These are phyloP conservation scores for Rhododendron ovatum DNA, from an alignment of 148 eudicot species.

Conservation along the genomic window DNA sequence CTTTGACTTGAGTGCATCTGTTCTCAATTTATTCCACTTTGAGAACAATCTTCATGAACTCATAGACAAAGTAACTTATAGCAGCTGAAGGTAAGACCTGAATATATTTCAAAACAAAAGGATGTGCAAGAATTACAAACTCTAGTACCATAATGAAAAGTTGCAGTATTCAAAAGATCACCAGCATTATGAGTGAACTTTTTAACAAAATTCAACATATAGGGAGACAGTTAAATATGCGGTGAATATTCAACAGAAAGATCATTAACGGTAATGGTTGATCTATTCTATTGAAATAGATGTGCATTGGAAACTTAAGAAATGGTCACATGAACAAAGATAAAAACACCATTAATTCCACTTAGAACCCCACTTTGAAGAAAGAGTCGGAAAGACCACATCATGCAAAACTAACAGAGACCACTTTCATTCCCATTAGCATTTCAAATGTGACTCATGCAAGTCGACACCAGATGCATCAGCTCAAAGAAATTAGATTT, in stretches of 20 bases:
- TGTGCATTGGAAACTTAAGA: neutral
- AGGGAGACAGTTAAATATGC: neutral
- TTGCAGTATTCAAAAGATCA: neutral
- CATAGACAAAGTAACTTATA: slow-evolving; percentile 63
- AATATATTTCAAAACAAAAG: slow-evolving; percentile 14
- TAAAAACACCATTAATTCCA: neutral
- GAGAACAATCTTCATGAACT: slow-evolving; percentile 62
- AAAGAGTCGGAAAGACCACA: neutral
- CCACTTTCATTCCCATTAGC: neutral
- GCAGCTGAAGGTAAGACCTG: slow-evolving; percentile 74
- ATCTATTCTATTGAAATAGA: neutral
- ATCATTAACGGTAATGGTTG: neutral
- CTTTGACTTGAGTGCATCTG: neutral
- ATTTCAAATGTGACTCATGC: neutral
- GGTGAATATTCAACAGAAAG: neutral
- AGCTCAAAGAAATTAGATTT: neutral
- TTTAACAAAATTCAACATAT: neutral
- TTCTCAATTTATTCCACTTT: slow-evolving; percentile 35
- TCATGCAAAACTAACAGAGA: neutral
- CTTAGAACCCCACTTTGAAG: neutral
- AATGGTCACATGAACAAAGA: neutral
- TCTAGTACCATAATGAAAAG: neutral
- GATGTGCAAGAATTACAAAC: neutral
- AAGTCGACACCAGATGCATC: neutral
- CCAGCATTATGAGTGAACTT: neutral